Percentiles rank a stretch among this genome's conserved stretches.
These are phyloP conservation scores for Calonectria crousiana DNA, from an alignment of 2,329 filamentous ascomycete species.

Conservation along the genomic window DNA sequence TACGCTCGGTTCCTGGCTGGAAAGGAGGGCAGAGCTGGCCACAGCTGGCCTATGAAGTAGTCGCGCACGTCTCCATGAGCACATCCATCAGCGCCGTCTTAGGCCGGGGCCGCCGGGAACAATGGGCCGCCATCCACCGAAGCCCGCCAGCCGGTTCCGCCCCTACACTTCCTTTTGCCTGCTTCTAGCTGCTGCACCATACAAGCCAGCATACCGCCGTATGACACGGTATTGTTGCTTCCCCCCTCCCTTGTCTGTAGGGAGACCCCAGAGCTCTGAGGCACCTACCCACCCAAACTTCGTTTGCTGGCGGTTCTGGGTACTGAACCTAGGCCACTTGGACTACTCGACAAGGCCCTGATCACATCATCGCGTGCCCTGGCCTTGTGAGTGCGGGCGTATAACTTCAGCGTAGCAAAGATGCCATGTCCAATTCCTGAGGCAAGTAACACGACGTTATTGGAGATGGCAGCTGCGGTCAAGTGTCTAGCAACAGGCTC, in stretches of 20 bases:
- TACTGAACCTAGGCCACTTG: conserved; percentile 9
- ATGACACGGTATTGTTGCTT: not conserved
- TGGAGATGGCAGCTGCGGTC: not conserved
- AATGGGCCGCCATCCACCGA: not conserved
- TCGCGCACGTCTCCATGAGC: conserved; percentile 27
- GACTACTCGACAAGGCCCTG: not conserved
- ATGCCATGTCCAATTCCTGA: not conserved
- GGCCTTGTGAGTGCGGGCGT: conserved; percentile 12
- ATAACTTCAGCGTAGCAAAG: conserved; percentile 11
- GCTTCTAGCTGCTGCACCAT: not conserved
- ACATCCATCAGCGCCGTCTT: conserved; percentile 25
- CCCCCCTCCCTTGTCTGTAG: conserved; percentile 10
- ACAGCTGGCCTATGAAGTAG: conserved; percentile 36
- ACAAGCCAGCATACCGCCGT: not conserved
- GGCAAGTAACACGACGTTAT: not conserved
- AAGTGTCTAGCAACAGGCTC: not conserved
- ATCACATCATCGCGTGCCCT: conserved; percentile 23
- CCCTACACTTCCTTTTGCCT: not conserved
- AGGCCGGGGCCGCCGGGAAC: conserved; percentile 12
- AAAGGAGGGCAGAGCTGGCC: conserved; percentile 25
- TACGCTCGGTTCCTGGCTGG: conserved; percentile 26
- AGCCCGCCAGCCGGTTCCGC: not conserved
- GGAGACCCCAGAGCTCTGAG: conserved; percentile 14
- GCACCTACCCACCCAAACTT: conserved; percentile 10
- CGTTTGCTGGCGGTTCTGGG: conserved; percentile 10